phyloP scores from a whole-genome alignment of 805 yeast species.

The Starmerella kuoi region DNA sequence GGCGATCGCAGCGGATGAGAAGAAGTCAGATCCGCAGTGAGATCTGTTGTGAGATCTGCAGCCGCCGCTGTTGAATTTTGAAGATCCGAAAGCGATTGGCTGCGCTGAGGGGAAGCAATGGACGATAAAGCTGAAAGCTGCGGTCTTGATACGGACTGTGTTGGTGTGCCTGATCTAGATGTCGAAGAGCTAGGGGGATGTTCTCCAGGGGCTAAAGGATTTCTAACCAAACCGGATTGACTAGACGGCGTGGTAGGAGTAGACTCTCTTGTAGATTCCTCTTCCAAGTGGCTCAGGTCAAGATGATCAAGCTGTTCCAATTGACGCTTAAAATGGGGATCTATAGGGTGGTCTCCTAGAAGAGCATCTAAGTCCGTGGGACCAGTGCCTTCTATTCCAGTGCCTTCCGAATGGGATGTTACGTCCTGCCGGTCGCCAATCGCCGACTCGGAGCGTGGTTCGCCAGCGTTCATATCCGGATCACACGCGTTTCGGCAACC shows the following conservation, averaged over 20 bases:
- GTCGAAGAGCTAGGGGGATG: not conserved
- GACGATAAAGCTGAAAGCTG: no score
- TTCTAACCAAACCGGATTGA: not conserved
- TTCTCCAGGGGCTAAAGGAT: slow-evolving; percentile 3
- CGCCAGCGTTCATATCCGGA: slow-evolving; percentile 12
- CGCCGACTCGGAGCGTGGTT: slow-evolving; percentile 8
- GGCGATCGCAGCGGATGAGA: no score
- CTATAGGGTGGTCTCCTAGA: slow-evolving; percentile 11
- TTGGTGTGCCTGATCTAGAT: not conserved
- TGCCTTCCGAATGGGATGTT: slow-evolving; percentile 2
- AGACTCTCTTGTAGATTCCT: not conserved
- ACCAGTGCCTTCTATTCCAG: slow-evolving; percentile 2
- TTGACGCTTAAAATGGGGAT: slow-evolving; percentile 15
- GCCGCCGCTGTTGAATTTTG: no score
- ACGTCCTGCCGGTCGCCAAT: not conserved
- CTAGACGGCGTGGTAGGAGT: not conserved
- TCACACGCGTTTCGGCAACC: slow-evolving; percentile 5
- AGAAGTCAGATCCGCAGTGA: no score
- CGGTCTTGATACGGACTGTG: not conserved
- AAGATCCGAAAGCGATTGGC: no score
- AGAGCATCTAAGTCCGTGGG: slow-evolving; percentile 10
- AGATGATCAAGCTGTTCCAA: slow-evolving; percentile 14
- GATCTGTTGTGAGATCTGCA: no score
- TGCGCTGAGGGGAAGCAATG: no score
- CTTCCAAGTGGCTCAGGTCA: slow-evolving; percentile 8